Base-by-base conservation (phyloP, 768 basidiomycete species). In the Megacollybia marginata region DNA sequence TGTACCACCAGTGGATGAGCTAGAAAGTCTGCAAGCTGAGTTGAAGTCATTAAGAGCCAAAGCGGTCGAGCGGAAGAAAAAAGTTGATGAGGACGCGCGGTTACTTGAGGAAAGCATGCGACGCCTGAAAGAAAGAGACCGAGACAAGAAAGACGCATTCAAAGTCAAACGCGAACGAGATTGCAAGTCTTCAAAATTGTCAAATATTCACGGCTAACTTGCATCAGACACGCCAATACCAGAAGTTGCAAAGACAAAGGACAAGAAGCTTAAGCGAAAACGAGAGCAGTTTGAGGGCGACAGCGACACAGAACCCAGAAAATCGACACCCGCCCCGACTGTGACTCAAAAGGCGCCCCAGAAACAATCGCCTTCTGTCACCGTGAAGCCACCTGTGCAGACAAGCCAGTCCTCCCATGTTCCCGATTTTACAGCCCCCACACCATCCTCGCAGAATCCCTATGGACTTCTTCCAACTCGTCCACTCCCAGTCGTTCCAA, bases 21-120 rank as follows among this genome's bases (percentile, higher is more conserved):
- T 91, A 46, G 80, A 86, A 51, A 56, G 63, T 18, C 73, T 90
- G 18, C 78, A 83, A 36, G 58, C 69, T 42, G 86, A 90, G 62
- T 78, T 92, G 44, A 69, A 63, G 52, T 53, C 68, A 44, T 65
- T 84, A 47, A 77, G 72, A 57, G 69, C 76, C 56, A 71, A 68
- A 59, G 75, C 79, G 7, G 57, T 80, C 44, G 82, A 83, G 53
- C 75, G 85, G 56, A 78, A 74, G 36, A 81, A 76, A 71, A 89
- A 88, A 70, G 89, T 88, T 0, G 77, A 76, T 32, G 80, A 85
- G 59, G 88, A 91, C 71, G 68, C 88, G 56, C 78, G 74, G 61
- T 74, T 78, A 48, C 81, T 91, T 57, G 80, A 86, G 54, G 87
- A 85, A 65, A 84, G 83, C 45, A 82, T 87, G 78, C 78, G 79